phyloP scores from a whole-genome alignment of 2,329 filamentous ascomycete species.

The Balansia obtecta region DNA sequence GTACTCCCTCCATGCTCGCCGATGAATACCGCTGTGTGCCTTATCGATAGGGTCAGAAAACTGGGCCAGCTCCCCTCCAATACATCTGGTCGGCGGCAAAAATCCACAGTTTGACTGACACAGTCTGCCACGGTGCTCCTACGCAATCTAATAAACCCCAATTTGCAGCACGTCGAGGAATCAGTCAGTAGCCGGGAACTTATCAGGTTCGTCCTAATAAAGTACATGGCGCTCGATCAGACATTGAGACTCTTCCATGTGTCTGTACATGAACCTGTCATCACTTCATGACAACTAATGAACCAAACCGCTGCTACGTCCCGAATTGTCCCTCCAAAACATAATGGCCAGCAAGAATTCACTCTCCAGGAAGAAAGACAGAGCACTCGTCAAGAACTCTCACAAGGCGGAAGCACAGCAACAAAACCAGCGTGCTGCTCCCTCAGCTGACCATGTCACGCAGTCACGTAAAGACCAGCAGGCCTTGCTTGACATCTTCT shows the following conservation, averaged over 20 bases:
- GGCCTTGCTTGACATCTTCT: conserved; percentile 61
- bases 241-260: not conserved
- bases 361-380: not conserved
- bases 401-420: not conserved
- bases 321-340: not conserved
- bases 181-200: not conserved
- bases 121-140: conserved; percentile 2
- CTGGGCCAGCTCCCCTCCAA: conserved; percentile 2
- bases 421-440: not conserved
- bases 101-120: conserved; percentile 7
- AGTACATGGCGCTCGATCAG: not conserved
- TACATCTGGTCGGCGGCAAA: conserved; percentile 4
- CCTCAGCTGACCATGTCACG: not conserved
- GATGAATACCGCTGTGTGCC: not conserved
- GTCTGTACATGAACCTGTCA: not conserved
- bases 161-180: not conserved
- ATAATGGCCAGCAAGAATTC: conserved; percentile 5
- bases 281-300: not conserved
- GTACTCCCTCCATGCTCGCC: not conserved
- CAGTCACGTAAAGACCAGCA: conserved; percentile 39
- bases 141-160: conserved; percentile 1
- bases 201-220: conserved; percentile 1
- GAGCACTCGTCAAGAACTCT: not conserved
- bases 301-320: not conserved
- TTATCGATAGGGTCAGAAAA: not conserved